phyloP scores from a whole-genome alignment of 2,329 filamentous ascomycete genomes.

The Alternaria arbusti region DNA sequence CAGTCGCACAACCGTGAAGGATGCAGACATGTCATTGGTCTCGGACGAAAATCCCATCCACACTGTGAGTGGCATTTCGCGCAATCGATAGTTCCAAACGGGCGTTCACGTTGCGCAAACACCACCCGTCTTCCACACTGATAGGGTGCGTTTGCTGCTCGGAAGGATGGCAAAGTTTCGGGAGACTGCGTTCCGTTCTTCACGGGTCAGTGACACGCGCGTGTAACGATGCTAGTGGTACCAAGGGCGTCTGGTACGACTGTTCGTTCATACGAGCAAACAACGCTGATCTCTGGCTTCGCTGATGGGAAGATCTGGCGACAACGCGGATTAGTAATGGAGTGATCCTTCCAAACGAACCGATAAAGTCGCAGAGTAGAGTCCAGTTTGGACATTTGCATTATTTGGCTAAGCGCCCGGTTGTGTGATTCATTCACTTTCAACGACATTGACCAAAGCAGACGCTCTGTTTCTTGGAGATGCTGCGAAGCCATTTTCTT shows the following conservation, averaged over 20 bases:
- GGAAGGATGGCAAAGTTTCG: neutral
- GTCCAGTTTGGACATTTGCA: neutral
- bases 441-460: neutral
- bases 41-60: neutral
- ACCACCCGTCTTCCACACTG: neutral
- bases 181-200: neutral
- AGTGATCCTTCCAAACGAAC: neutral
- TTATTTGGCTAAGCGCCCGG: neutral
- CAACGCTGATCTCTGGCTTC: neutral
- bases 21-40: neutral
- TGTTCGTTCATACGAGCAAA: slow-evolving; percentile 1
- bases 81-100: neutral
- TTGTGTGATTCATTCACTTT: neutral
- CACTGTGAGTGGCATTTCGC: neutral
- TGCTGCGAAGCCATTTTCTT: neutral
- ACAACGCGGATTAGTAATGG: neutral
- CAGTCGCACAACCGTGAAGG: neutral
- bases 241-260: neutral
- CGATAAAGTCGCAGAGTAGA: neutral
- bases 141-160: neutral
- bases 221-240: neutral
- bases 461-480: neutral
- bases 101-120: neutral
- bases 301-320: neutral
- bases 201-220: neutral